Conservation (phyloP, 345 rosid species). For the Arabis alpina region DNA sequence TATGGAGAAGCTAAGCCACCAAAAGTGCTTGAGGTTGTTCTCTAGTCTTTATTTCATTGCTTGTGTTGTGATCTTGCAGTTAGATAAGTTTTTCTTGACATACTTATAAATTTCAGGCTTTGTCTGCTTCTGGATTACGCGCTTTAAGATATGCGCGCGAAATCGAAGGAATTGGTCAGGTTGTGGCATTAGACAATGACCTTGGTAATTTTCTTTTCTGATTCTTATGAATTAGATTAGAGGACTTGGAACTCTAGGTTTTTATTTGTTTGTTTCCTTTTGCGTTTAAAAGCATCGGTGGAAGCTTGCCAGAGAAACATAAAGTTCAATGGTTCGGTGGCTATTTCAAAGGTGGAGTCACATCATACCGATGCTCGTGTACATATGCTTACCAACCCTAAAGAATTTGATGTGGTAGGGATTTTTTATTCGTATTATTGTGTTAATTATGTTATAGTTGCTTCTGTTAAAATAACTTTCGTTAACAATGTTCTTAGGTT, state of each 20-base stretch:
- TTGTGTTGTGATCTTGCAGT: background rate
- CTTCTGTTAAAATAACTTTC: conserved; percentile 9
- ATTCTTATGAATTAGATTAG: background rate
- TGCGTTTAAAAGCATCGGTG: conserved; percentile 62
- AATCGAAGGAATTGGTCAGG: conserved; percentile 86
- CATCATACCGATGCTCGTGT: conserved; percentile 97
- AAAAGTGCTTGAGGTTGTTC: conserved; percentile 83
- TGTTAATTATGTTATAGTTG: background rate
- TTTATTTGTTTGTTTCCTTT: too few species aligned
- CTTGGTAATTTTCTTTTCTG: conserved; percentile 15
- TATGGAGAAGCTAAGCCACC: conserved; percentile 66
- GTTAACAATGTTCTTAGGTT: conserved; percentile 57
- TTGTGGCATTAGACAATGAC: conserved; percentile 95
- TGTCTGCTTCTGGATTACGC: conserved; percentile 93
- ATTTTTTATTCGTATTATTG: background rate
- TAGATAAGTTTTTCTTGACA: background rate
- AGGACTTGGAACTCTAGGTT: conserved; percentile 9
- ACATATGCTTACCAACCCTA: conserved; percentile 90
- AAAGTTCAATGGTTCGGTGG: conserved; percentile 83
- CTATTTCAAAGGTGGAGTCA: conserved; percentile 89
- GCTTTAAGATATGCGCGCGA: conserved; percentile 90
- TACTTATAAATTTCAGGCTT: conserved; percentile 55
- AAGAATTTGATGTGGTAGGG: conserved; percentile 92
- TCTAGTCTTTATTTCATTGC: conserved; percentile 7
- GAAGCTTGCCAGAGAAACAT: conserved; percentile 95